Percentiles rank a stretch among this genome's conserved stretches.
Conservation (phyloP, 2,329 filamentous ascomycete genomes). For the Aspergillus sp. region DNA sequence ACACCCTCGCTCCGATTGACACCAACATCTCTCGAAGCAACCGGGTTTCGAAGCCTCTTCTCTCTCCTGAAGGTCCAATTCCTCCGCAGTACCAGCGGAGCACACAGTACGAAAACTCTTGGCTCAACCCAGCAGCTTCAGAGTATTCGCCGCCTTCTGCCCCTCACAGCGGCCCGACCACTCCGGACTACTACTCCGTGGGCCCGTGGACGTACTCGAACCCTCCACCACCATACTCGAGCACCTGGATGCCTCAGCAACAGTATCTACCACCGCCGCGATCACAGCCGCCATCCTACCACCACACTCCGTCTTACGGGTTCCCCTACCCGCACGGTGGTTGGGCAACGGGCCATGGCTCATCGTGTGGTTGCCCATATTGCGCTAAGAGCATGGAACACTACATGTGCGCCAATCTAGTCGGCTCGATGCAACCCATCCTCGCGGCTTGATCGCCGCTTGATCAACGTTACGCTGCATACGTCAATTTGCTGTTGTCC, state of each 20-base stretch:
- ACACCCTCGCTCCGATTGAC: conserved; percentile 62
- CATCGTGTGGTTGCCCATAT: conserved; percentile 49
- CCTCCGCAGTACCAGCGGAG: conserved; percentile 51
- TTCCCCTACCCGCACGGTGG: conserved; percentile 47
- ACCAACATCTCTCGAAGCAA: conserved; percentile 60
- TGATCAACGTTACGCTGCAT: conserved; percentile 6
- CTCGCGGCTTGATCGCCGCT: conserved; percentile 34
- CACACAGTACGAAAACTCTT: conserved; percentile 50
- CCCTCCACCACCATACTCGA: conserved; percentile 42
- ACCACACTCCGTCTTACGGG: conserved; percentile 49
- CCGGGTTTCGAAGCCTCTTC: conserved; percentile 50
- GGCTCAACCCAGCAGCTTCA: conserved; percentile 49
- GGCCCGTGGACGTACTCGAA: conserved; percentile 45
- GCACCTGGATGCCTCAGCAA: conserved; percentile 38
- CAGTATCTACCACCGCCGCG: conserved; percentile 40
- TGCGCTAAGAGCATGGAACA: conserved; percentile 52
- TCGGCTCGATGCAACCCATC: conserved; percentile 45
- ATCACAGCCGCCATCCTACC: conserved; percentile 47
- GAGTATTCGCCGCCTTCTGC: conserved; percentile 54
- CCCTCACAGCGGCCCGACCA: conserved; percentile 48
- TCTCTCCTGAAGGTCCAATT: conserved; percentile 50
- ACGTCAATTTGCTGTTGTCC: conserved; percentile 7
- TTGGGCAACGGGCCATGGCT: conserved; percentile 50
- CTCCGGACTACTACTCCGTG: conserved; percentile 48
- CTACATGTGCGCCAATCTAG: conserved; percentile 46